A percentile compares a stretch with the other conserved stretches of the same genome.
phyloP scores from a whole-genome alignment of 371 early-diverging fungal species.

The Mortierella sp. region DNA sequence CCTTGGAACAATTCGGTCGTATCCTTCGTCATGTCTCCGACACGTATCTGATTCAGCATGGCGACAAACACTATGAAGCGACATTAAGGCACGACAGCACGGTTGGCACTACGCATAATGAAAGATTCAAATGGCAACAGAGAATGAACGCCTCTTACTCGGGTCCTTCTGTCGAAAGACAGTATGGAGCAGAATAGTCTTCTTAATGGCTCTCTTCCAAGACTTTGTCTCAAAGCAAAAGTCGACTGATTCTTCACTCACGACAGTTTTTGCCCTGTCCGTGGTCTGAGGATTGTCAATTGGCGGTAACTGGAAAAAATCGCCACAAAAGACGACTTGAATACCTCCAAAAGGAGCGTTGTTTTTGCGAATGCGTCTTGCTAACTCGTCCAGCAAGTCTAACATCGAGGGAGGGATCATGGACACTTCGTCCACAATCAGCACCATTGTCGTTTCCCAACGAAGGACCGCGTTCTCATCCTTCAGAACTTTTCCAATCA shows the following conservation, averaged over 20 bases:
- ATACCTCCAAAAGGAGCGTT: conserved; percentile 66
- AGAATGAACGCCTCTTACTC: conserved; percentile 9
- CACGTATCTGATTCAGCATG: conserved; percentile 70
- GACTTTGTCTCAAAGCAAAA: conserved; percentile 76
- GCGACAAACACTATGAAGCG: conserved; percentile 57
- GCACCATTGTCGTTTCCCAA: conserved; percentile 57
- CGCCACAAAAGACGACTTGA: conserved; percentile 69
- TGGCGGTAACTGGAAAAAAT: conserved; percentile 73
- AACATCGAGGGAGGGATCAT: conserved; percentile 60
- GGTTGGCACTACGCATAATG: not conserved
- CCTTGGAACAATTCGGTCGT: conserved; percentile 57
- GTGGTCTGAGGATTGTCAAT: conserved; percentile 27
- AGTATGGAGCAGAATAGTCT: conserved; percentile 57
- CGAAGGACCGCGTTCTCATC: conserved; percentile 10
- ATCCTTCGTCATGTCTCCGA: conserved; percentile 61
- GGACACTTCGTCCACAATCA: conserved; percentile 70
- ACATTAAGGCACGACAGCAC: too few relatives aligned
- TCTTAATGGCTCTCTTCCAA: conserved; percentile 66
- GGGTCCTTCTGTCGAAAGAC: conserved; percentile 62
- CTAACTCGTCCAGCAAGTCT: conserved; percentile 45
- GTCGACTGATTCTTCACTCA: conserved; percentile 21
- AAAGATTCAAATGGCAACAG: not conserved
- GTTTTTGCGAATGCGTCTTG: conserved; percentile 19
- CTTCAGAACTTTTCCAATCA: conserved; percentile 17
- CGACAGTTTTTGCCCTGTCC: too few relatives aligned